These are phyloP conservation scores for Colletotrichum nymphaeae DNA, from an alignment of 2,329 filamentous ascomycete genomes.

Conservation along the genomic window DNA sequence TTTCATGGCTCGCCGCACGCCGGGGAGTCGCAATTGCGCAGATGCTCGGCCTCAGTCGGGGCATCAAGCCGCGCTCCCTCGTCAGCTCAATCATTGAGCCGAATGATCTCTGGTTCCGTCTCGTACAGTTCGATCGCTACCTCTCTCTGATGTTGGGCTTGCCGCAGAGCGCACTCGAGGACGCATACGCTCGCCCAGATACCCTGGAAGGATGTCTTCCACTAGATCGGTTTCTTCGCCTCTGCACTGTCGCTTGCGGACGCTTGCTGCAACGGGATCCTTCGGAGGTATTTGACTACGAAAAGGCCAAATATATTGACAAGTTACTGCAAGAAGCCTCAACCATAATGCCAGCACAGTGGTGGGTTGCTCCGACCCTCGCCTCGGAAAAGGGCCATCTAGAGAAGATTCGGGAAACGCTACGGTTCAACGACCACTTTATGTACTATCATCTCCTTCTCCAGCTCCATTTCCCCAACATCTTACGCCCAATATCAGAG, in stretches of 20 bases:
- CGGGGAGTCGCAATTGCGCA: conserved; percentile 58
- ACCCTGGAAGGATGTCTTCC: conserved; percentile 40
- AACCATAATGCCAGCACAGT: conserved; percentile 45
- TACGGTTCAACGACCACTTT: conserved; percentile 48
- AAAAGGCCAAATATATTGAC: conserved; percentile 47
- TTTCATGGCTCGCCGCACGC: conserved; percentile 57
- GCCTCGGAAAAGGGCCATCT: conserved; percentile 7
- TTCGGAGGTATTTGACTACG: conserved; percentile 33
- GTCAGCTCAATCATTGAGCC: conserved; percentile 20
- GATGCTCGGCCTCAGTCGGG: conserved; percentile 49
- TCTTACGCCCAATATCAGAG: conserved; percentile 40
- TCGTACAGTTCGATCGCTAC: conserved; percentile 50
- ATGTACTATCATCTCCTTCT: conserved; percentile 51
- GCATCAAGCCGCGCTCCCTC: neutral
- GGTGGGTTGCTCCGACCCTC: conserved; percentile 48
- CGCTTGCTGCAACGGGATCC: conserved; percentile 53
- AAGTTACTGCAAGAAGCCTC: conserved; percentile 45
- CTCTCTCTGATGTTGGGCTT: conserved; percentile 54
- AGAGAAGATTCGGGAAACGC: conserved; percentile 30
- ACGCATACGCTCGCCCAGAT: neutral
- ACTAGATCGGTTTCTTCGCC: conserved; percentile 43
- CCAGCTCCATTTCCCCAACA: conserved; percentile 53
- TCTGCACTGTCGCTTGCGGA: conserved; percentile 43
- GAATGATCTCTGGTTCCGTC: conserved; percentile 49
- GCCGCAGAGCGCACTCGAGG: conserved; percentile 44